Evolutionary conservation across 148 eudicot genomes (phyloP), one percentile per base, ranked within the genome.

Genomic region (Cornus controversa): DNA sequence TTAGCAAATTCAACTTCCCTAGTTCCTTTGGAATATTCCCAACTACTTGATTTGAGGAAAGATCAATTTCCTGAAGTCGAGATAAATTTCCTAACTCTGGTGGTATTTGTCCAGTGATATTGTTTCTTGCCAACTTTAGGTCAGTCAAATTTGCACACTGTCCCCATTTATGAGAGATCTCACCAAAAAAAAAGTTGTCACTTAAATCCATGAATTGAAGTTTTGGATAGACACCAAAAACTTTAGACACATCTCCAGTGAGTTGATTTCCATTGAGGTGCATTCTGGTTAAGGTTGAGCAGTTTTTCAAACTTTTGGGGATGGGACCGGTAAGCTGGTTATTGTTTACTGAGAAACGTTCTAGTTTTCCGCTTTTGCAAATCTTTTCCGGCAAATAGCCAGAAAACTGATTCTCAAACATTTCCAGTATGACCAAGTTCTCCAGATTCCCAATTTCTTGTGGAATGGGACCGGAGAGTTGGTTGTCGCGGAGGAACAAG

Each of bases 21-120:
- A 29, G 31, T 58, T 81, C 82, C 65, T 81, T 81, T 9, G 87
- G 87, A 36, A 84, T 84, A 18, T 16, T 66, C 22, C 87, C 87
- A 62, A 62, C 78, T 5, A 84, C 69, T 34, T 34, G 77, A 69
- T 84, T 84, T 10, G 87, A 78, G 15, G 87, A 84, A 62, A 84
- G 60, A 73, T 81, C 84, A 26, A 84, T 77, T 45, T 28, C 69
- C 14, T 73, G 31, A 29, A 29, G 31, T 29, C 31, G 31, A 29
- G 31, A 1, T 29, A 29, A 29, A 29, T 29, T 29, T 29, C 31
- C 31, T 1, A 29, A 29, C 31, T 29, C 31, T 29, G 31, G 31
- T 29, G 31, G 31, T 29, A 29, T 29, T 29, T 3, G 31, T 29
- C 31, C 31, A 29, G 31, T 29, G 31, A 29, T 29, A 29, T 29